Evolutionary conservation across 1,284 basidiomycete species (phyloP).

Genomic region (Marasmius oreades): DNA sequence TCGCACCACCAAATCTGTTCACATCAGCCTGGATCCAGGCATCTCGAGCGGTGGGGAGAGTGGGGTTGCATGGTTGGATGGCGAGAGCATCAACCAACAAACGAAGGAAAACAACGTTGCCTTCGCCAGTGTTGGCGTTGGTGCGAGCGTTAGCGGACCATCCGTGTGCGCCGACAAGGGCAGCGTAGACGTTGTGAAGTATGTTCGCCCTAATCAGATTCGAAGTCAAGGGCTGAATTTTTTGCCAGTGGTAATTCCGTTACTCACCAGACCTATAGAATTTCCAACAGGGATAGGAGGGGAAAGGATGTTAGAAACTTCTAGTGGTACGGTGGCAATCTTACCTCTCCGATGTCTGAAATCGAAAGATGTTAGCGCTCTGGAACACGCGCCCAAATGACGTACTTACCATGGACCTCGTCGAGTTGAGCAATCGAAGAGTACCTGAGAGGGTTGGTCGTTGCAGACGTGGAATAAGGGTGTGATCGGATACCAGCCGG

Average conservation of each 20-base stretch:
- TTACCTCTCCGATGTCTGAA: slow-evolving; percentile 16
- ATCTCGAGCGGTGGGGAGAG: slow-evolving; percentile 35
- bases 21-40: slow-evolving; percentile 53
- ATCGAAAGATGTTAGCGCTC: not conserved
- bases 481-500: slow-evolving; percentile 32
- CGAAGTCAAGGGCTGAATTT: slow-evolving; percentile 29
- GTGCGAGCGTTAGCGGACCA: slow-evolving; percentile 37
- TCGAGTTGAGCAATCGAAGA: slow-evolving; percentile 30
- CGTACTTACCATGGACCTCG: slow-evolving; percentile 32
- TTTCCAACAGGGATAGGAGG: not conserved
- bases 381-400: no score
- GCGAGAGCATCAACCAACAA: slow-evolving; percentile 47
- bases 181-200: slow-evolving; percentile 48
- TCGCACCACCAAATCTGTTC: slow-evolving; percentile 44
- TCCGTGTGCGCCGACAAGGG: slow-evolving; percentile 38
- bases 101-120: slow-evolving; percentile 45
- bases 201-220: slow-evolving; percentile 43
- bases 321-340: not conserved
- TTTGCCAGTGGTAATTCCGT: not conserved
- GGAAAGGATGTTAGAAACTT: not conserved
- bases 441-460: slow-evolving; percentile 37
- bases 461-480: slow-evolving; percentile 38
- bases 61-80: slow-evolving; percentile 51
- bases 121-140: slow-evolving; percentile 36
- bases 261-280: not conserved